A percentile compares a stretch with the other conserved stretches of the same genome.
phyloP scores from a whole-genome alignment of 1,284 basidiomycete species.

The Ganoderma leucocontextum region DNA sequence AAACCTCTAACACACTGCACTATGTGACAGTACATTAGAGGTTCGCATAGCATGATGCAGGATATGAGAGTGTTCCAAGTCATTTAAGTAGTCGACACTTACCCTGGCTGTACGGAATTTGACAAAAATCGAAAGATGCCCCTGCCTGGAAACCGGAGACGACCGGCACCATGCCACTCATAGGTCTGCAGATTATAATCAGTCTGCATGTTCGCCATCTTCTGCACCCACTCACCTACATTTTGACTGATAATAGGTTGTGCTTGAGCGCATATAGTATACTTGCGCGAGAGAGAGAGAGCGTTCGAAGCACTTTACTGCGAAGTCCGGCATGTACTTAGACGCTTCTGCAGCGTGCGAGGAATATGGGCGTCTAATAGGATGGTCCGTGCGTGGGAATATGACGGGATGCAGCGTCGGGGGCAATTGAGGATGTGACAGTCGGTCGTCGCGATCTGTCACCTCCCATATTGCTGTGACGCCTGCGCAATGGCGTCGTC shows the following conservation, averaged over 20 bases:
- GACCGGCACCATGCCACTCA: too few species aligned
- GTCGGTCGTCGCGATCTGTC: constrained; percentile 40
- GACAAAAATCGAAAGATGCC: neutral
- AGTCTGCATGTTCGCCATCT: neutral
- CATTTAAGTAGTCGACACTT: neutral
- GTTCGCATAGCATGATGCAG: neutral
- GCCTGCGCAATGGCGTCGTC: constrained; percentile 37
- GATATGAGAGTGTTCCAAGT: neutral
- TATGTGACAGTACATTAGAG: neutral
- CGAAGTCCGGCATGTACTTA: too few species aligned
- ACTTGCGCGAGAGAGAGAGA: neutral
- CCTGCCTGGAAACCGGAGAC: neutral
- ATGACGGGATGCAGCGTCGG: constrained; percentile 18
- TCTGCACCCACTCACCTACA: neutral
- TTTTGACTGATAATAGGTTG: neutral
- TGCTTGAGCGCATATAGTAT: neutral
- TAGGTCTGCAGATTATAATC: neutral
- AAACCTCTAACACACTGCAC: neutral
- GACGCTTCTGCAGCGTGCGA: neutral
- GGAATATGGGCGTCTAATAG: neutral
- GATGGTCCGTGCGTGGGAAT: constrained; percentile 42
- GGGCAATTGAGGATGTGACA: constrained; percentile 36
- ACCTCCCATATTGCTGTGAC: constrained; percentile 40
- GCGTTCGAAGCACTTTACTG: neutral
- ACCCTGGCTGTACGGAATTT: neutral